These are phyloP conservation scores for Rhytidiadelphus loreus DNA, from an alignment of 225 moss, liverwort and hornwort genomes.

Conservation along the genomic window DNA sequence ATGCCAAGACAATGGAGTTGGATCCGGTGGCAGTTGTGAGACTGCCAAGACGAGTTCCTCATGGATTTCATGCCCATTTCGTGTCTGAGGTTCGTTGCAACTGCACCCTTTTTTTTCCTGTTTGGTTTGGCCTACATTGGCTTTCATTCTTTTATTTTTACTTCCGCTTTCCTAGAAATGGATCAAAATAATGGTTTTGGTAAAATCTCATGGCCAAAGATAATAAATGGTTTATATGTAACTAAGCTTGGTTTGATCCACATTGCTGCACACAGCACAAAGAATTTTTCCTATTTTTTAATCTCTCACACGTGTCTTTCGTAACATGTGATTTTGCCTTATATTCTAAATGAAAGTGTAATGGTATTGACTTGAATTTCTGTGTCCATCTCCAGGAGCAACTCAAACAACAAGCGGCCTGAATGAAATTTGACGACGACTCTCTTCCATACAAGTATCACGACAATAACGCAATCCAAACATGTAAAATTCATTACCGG, in stretches of 20 bases:
- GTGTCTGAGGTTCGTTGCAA: conserved; percentile 37
- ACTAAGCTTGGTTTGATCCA: not conserved
- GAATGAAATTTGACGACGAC: not conserved
- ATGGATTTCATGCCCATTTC: conserved; percentile 67
- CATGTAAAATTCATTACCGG: too few species aligned
- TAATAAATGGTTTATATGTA: too few species aligned
- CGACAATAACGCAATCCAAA: not conserved
- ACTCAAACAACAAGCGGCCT: not conserved
- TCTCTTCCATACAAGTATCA: not conserved
- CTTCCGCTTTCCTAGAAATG: not conserved
- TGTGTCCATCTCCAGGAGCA: not conserved
- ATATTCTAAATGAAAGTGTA: not conserved
- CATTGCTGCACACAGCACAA: too few species aligned
- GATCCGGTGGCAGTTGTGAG: conserved; percentile 60
- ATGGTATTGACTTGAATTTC: not conserved
- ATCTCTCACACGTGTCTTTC: not conserved
- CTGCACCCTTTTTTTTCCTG: not conserved
- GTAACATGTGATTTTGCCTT: not conserved
- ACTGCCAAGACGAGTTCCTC: conserved; percentile 48
- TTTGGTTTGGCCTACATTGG: not conserved
- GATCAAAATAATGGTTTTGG: not conserved
- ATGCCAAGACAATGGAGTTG: conserved; percentile 56
- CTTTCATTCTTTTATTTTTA: too few species aligned
- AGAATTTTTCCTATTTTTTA: not conserved
- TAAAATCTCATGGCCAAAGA: not conserved